Evolutionary conservation across 768 basidiomycete species (phyloP).

Genomic region (Coprinopsis marcescibilis): DNA sequence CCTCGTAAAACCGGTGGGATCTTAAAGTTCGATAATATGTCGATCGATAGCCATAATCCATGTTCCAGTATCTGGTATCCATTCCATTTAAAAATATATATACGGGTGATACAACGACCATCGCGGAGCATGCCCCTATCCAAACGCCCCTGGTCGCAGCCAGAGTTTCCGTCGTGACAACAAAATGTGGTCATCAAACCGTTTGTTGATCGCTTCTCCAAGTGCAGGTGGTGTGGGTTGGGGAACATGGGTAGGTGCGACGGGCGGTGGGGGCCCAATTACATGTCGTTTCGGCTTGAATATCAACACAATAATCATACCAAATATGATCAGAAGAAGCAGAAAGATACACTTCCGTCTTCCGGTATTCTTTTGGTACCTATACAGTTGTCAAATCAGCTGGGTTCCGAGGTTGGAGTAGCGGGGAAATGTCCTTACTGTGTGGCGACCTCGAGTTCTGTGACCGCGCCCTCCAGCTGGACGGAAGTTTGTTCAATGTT

Average conservation of each 20-base stretch:
- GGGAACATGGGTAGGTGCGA: conserved; percentile 13
- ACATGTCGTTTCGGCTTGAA: conserved; percentile 78
- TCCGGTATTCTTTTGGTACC: conserved; percentile 93
- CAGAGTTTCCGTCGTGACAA: conserved; percentile 3
- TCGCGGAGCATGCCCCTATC: too few relatives aligned
- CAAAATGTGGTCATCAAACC: neutral
- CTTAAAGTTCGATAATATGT: neutral
- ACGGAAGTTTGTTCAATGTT: conserved; percentile 91
- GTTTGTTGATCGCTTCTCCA: neutral
- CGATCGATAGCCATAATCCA: neutral
- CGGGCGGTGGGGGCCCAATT: conserved; percentile 22
- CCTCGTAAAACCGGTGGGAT: too few relatives aligned
- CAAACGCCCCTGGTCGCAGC: conserved; percentile 10
- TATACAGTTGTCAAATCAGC: conserved; percentile 23
- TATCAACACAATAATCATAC: conserved; percentile 80
- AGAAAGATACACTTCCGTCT: conserved; percentile 91
- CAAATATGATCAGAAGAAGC: conserved; percentile 83
- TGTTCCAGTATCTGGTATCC: neutral
- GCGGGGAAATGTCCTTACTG: conserved; percentile 41
- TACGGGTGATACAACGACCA: conserved; percentile 2
- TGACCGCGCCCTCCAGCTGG: conserved; percentile 76
- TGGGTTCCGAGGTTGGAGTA: conserved; percentile 9
- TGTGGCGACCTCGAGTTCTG: conserved; percentile 78
- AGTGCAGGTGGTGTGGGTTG: neutral
- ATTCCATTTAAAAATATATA: conserved; percentile 1